Base-by-base conservation (phyloP, 164 flowering plant species). In the Warburgia ugandensis region DNA sequence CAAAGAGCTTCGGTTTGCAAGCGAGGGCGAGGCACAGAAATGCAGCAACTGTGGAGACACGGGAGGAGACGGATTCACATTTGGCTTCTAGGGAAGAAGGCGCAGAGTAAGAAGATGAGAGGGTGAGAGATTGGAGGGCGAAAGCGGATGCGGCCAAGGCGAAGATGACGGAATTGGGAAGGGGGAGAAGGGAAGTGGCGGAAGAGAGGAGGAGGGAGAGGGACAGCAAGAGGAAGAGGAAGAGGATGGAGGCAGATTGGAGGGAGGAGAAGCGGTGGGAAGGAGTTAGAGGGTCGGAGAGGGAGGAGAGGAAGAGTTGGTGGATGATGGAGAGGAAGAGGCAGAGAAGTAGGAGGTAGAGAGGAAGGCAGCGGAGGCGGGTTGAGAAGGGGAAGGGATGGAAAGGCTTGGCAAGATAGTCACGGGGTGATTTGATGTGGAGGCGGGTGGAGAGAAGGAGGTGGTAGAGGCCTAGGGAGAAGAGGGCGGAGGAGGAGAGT, bases 271-370 rank as follows among this genome's bases (percentile, higher is more conserved):
- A 74, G 50, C 57, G 84, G 76, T 85, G 90, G 64, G 88, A 87
- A n/a, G 96, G 86, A 48, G 94, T 74, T 55, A 88, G 84, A 0
- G 95, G 96, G 51, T 85, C 94, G 39, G 95, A 26, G 54, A 64
- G 56, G 59, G 70, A 36, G 52, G 98, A 77, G 58, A 65, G 27
- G 29, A 77, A 13, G 58, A 57, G 27, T 29, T 85, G 81, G 78
- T 81, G 80, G 65, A 50, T 36, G 30, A 75, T 48, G 55, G 90
- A 63, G 52, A 84, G n/a, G 56, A 77, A 44, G 51, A 85, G 80
- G 62, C 52, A 79, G 64, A 72, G 12, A 60, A 79, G 56, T 48
- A 69, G 29, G 49, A 83, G 76, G 64, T 79, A 71, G 46, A 84
- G 80, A 29, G 74, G 90, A n/a, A 78, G 76, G 69, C 61, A 52